phyloP scores from a whole-genome alignment of 352 stramenopile genomes.

The Hyaloperonospora arabidopsidis region DNA sequence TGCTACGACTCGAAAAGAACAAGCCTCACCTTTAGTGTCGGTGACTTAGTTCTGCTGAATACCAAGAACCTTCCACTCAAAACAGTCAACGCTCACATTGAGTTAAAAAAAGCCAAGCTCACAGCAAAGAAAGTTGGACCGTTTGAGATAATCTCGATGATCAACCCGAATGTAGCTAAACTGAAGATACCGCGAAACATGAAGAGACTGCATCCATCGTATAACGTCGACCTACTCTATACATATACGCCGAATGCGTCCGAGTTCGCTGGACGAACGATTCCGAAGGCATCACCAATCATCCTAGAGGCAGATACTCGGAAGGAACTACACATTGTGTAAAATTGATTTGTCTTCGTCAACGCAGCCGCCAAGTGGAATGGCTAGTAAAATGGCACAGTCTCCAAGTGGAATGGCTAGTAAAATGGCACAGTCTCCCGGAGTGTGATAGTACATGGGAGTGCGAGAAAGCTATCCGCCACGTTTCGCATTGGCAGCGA shows the following conservation, averaged over 20 bases:
- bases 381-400: constrained; percentile 4
- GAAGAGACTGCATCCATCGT: too few species aligned
- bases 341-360: constrained; percentile 2
- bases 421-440: too few species aligned
- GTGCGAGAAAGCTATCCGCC: constrained; percentile 9
- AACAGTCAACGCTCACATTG: constrained; percentile 2
- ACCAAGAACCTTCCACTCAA: constrained; percentile 1
- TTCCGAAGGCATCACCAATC: constrained; percentile 1
- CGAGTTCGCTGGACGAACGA: constrained; percentile 1
- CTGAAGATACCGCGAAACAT: too few species aligned
- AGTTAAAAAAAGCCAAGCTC: constrained; percentile 1
- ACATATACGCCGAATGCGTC: too few species aligned
- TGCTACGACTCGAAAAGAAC: constrained; percentile 11
- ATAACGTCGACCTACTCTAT: too few species aligned
- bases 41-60: constrained; percentile 10
- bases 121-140: neutral
- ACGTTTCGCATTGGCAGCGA: constrained; percentile 11
- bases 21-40: constrained; percentile 11
- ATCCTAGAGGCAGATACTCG: neutral
- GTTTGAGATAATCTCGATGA: constrained; percentile 1
- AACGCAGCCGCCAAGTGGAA: constrained; percentile 2
- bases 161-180: constrained; percentile 3
- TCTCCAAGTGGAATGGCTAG: too few species aligned
- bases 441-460: constrained; percentile 5
- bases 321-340: neutral